A percentile compares a stretch with the other conserved stretches of the same genome.
phyloP scores from a whole-genome alignment of 768 basidiomycete species.

The Tylopilus vinaceipallidus region DNA sequence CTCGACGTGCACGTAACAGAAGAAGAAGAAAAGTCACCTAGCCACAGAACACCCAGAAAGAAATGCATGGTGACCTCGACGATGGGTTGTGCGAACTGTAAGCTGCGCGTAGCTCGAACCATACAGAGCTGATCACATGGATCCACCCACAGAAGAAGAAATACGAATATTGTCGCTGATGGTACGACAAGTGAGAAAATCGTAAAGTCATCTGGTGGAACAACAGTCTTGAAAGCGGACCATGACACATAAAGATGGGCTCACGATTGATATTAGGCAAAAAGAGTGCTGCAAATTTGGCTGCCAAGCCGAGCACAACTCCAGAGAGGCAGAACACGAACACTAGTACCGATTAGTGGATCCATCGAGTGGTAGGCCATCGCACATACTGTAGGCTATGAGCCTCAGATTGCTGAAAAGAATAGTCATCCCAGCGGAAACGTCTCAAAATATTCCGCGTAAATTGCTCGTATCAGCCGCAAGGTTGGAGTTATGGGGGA shows the following conservation, averaged over 20 bases:
- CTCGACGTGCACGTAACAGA: neutral
- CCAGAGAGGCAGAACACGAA: constrained; percentile 39
- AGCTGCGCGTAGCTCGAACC: constrained; percentile 35
- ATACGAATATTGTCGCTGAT: constrained; percentile 60
- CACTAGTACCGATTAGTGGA: no score
- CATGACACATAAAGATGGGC: constrained; percentile 22
- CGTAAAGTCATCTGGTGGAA: constrained; percentile 58
- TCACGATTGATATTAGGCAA: constrained; percentile 63
- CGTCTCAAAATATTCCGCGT: neutral
- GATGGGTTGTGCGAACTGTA: constrained; percentile 69
- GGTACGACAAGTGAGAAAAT: constrained; percentile 68
- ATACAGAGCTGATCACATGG: neutral
- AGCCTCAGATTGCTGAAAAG: constrained; percentile 57
- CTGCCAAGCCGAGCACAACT: constrained; percentile 65
- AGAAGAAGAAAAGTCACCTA: constrained; percentile 50
- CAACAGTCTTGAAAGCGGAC: neutral
- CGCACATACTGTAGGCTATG: constrained; percentile 46
- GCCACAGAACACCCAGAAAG: constrained; percentile 62
- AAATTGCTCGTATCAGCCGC: constrained; percentile 9
- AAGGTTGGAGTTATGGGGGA: constrained; percentile 1
- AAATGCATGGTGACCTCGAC: constrained; percentile 57
- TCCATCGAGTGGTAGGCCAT: no score
- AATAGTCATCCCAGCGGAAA: constrained; percentile 47
- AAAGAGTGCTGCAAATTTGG: constrained; percentile 66
- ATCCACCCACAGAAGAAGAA: constrained; percentile 53